Percentiles rank a stretch among this genome's conserved stretches.
phyloP scores from a whole-genome alignment of 306 rosid genomes.

The Cotoneaster glaucophyllus region DNA sequence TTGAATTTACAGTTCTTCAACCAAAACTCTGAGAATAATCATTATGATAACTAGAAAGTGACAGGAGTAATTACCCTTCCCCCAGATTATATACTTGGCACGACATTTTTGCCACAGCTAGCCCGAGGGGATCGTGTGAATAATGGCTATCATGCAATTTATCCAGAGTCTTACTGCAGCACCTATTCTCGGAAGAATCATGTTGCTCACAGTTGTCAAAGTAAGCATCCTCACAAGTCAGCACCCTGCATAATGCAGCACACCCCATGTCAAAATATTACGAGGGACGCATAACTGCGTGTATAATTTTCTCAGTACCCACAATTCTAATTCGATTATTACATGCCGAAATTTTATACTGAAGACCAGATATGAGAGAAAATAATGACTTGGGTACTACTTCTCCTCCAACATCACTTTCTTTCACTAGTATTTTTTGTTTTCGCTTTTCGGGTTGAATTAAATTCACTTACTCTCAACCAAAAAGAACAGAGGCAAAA shows the following conservation, averaged over 20 bases:
- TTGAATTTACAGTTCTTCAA: background rate
- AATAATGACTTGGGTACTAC: background rate
- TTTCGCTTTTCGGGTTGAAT: background rate
- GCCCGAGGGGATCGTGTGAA: constrained; percentile 62
- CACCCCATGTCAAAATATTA: background rate
- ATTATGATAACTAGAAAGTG: background rate
- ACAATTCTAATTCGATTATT: background rate
- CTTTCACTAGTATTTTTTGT: background rate
- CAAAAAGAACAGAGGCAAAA: background rate
- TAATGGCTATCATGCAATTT: constrained; percentile 42
- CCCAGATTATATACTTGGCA: constrained; percentile 82
- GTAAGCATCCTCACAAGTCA: constrained; percentile 94
- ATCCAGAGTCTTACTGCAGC: constrained; percentile 43
- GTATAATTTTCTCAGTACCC: background rate
- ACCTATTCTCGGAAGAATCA: constrained; percentile 35
- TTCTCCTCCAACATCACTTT: background rate
- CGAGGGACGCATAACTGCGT: background rate
- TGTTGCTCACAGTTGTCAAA: constrained; percentile 53
- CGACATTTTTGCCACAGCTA: constrained; percentile 88
- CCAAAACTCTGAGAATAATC: background rate
- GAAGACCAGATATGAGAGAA: background rate
- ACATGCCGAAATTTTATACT: background rate
- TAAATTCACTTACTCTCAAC: background rate
- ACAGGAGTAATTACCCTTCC: constrained; percentile 71
- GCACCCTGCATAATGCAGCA: constrained; percentile 57